phyloP scores from a whole-genome alignment of 306 rosid species.

The Quercus berberidifolia region DNA sequence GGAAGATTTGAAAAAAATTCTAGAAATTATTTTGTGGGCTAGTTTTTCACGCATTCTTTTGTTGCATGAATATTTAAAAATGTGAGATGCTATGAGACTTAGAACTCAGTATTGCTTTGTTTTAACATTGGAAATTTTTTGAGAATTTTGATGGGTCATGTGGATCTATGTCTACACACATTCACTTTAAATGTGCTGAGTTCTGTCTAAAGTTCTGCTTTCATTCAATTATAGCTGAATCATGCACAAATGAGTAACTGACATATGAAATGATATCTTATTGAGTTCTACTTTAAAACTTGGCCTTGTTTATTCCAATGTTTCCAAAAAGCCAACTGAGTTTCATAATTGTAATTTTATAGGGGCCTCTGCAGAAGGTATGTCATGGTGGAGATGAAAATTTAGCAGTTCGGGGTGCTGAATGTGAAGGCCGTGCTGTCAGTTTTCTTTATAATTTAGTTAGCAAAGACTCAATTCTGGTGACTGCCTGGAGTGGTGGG shows the following conservation, averaged over 20 bases:
- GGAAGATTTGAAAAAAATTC: background rate
- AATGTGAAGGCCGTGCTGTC: slow-evolving; percentile 82
- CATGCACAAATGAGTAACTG: background rate
- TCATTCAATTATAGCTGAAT: background rate
- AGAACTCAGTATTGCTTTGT: background rate
- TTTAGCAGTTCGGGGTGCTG: slow-evolving; percentile 54
- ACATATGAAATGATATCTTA: background rate
- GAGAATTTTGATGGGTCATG: background rate
- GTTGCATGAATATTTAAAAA: background rate
- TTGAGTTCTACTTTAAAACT: background rate
- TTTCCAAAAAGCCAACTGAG: slow-evolving; percentile 5
- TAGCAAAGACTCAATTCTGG: slow-evolving; percentile 78
- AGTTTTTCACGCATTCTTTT: background rate
- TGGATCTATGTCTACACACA: background rate
- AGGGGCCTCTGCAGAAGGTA: slow-evolving; percentile 86
- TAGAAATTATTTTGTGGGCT: background rate
- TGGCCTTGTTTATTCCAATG: slow-evolving; percentile 8
- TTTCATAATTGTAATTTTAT: slow-evolving; percentile 25
- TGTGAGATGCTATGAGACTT: background rate
- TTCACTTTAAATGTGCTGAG: background rate
- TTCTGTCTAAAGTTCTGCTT: background rate
- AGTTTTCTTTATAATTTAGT: slow-evolving; percentile 74
- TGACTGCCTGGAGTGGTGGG: slow-evolving; percentile 98
- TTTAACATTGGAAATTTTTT: background rate
- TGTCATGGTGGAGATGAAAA: slow-evolving; percentile 58